Conservation (phyloP, 2,329 filamentous ascomycete species). For the Malbranchea zuffiana region DNA sequence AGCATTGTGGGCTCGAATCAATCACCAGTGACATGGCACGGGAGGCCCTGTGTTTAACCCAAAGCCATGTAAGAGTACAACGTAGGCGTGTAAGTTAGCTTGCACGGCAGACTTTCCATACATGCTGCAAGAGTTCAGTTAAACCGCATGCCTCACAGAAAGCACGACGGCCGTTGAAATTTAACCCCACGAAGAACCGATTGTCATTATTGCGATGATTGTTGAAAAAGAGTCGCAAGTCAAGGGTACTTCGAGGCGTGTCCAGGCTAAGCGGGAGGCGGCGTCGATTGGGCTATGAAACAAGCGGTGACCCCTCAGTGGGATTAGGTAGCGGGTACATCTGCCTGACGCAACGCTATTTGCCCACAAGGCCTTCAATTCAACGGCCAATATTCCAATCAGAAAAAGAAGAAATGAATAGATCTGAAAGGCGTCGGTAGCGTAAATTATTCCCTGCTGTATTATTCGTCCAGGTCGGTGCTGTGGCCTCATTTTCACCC, state of each 20-base stretch:
- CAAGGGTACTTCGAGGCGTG: conserved; percentile 7
- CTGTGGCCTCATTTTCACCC: conserved; percentile 6
- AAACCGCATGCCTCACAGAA: too few species aligned
- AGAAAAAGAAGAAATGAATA: conserved; percentile 7
- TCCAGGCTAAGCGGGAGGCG: background rate
- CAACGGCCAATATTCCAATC: conserved; percentile 10
- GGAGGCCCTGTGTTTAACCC: too few species aligned
- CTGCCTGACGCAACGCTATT: conserved; percentile 16
- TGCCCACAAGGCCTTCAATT: conserved; percentile 5
- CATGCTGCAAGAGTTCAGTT: too few species aligned
- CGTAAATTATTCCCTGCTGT: background rate
- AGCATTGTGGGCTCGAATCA: too few species aligned
- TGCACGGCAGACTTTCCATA: too few species aligned
- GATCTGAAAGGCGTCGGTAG: conserved; percentile 1
- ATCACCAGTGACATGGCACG: too few species aligned
- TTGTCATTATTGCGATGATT: too few species aligned
- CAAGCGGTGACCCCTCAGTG: conserved; percentile 17
- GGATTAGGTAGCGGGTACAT: conserved; percentile 13
- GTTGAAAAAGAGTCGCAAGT: too few species aligned
- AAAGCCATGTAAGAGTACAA: too few species aligned
- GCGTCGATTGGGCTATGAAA: conserved; percentile 12
- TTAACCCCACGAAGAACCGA: too few species aligned
- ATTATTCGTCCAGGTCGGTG: conserved; percentile 11
- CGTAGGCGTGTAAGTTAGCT: too few species aligned
- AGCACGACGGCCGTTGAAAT: too few species aligned